phyloP scores from a whole-genome alignment of 148 eudicot genomes.

The Rhododendron ferrugineum region DNA sequence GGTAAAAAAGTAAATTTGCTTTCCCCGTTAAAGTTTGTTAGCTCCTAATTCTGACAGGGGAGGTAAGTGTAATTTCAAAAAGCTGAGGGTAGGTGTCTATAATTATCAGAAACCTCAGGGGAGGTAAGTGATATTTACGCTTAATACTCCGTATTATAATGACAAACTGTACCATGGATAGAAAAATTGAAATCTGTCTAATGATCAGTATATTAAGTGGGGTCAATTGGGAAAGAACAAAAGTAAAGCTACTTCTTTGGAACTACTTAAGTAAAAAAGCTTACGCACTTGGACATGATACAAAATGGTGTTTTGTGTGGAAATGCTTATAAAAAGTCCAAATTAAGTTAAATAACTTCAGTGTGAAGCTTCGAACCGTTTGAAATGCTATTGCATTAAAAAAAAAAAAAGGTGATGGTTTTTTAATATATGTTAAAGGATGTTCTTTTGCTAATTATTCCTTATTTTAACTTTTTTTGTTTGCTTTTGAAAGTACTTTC shows the following conservation, averaged over 20 bases:
- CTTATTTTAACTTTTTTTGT: background rate
- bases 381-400: background rate
- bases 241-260: constrained; percentile 4
- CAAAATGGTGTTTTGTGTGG: background rate
- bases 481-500: constrained; percentile 6
- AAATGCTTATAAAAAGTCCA: background rate
- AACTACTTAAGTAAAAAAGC: constrained; percentile 12
- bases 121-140: no score
- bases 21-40: no score
- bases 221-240: background rate
- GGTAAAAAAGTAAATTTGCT: no score
- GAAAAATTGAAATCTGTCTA: background rate
- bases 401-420: background rate
- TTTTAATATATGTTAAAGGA: background rate
- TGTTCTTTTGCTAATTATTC: background rate
- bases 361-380: background rate
- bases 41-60: no score
- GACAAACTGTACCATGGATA: background rate
- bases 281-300: background rate
- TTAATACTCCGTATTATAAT: background rate
- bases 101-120: no score
- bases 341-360: background rate
- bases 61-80: no score
- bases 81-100: no score
- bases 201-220: constrained; percentile 1